Percentiles rank a stretch among this genome's conserved stretches.
phyloP scores from a whole-genome alignment of 108 stramenopile species.

The Asterionellopsis glacialis region DNA sequence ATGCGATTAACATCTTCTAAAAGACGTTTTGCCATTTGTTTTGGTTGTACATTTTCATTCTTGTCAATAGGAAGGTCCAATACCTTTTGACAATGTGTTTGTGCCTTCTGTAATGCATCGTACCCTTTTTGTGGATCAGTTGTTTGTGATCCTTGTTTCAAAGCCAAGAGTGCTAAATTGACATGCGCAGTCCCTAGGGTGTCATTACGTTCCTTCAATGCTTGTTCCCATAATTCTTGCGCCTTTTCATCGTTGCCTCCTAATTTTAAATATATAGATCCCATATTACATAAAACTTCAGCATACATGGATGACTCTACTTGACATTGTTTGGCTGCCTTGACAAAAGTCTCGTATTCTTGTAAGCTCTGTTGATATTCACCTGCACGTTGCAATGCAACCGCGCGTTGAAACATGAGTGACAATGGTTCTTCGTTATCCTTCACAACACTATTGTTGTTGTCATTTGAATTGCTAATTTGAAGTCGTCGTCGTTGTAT shows the following conservation, averaged over 20 bases:
- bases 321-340: constrained; percentile 24
- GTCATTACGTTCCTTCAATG: constrained; percentile 10
- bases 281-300: constrained; percentile 33
- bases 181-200: constrained; percentile 23
- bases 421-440: constrained; percentile 22
- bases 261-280: constrained; percentile 18
- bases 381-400: constrained; percentile 28
- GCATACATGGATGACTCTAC: constrained; percentile 21
- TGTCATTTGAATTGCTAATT: too few relatives aligned
- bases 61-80: too few relatives aligned
- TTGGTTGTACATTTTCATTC: too few relatives aligned
- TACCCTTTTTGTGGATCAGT: too few relatives aligned
- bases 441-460: not conserved
- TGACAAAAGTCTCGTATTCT: constrained; percentile 30
- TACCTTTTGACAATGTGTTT: too few relatives aligned
- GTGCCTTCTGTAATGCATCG: too few relatives aligned
- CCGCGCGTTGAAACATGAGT: constrained; percentile 27
- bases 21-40: too few relatives aligned
- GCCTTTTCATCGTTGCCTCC: constrained; percentile 8
- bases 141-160: constrained; percentile 14
- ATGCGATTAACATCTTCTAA: too few relatives aligned
- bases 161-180: constrained; percentile 25
- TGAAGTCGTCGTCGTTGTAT: too few relatives aligned
- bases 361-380: constrained; percentile 17
- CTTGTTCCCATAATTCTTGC: constrained; percentile 13